Base-by-base conservation (phyloP, 176 grass and related monocot genomes). In the Leersia perrieri region DNA sequence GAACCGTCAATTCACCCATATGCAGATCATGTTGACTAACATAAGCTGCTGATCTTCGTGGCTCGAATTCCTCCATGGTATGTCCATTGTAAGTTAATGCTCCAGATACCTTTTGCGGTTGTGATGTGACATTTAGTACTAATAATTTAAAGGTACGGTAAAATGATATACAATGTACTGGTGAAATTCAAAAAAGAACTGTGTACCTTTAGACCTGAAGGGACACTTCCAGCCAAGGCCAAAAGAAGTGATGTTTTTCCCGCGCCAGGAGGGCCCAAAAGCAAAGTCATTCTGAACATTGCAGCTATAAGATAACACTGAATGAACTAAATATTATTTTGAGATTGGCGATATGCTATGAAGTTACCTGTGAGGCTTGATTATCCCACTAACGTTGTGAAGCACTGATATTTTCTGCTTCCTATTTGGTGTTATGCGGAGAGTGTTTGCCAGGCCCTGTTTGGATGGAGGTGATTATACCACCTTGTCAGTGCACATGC, bases 21-120 rank as follows among this genome's bases (percentile, higher is more conserved):
- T 96, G 93, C 33, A 88, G 63, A 81, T 96, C 93, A 74, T 96
- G 71, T 68, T 96, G 93, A 63, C 93, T 96, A 33, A 92, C 88
- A 73, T 96, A 96, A 29, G 90, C 87, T 8, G 90, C 74, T 39
- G 93, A 92, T 79, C 90, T 77, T 32, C 86, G 71, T 13, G 93
- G 85, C 41, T 79, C 93, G 71, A 96, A 96, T 80, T 96, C 90
- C 3, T 82, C 42, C 88, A 92, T 88, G 11, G 64, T 60, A 73
- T 96, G 90, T 0, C 93, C 93, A 40, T 96, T 96, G 68, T 96
- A 96, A 55, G 83, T 86, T 58, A 92, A 85, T 25, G 3, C 65
- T 47, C 93, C 92, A 20, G 80, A 27, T 39, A 75, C 70, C 92
- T 94, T 64, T 79, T 53, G 3, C 73, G 23, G 25, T 84, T 22